Conservation (phyloP, 257 asterid species). For the Solanum appendiculatum region DNA sequence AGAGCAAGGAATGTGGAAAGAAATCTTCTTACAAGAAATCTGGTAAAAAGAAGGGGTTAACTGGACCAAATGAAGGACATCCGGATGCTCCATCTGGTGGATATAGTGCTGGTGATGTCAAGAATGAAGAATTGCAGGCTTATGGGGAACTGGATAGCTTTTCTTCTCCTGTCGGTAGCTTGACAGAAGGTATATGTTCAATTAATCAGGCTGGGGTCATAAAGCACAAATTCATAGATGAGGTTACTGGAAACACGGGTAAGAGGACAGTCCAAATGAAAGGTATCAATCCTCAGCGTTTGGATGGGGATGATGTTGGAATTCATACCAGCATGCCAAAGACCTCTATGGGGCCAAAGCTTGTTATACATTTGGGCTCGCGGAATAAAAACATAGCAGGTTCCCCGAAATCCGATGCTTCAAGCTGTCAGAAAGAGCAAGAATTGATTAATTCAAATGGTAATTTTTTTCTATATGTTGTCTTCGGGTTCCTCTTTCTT, state of each 20-base stretch:
- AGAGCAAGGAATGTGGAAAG: conserved; percentile 63
- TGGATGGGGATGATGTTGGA: conserved; percentile 30
- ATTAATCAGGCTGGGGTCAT: conserved; percentile 35
- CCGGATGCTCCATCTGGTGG: conserved; percentile 25
- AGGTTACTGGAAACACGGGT: conserved; percentile 32
- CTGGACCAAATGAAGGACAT: conserved; percentile 19
- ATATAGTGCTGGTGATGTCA: conserved; percentile 16
- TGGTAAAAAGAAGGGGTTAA: conserved; percentile 51
- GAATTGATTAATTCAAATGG: conserved; percentile 54
- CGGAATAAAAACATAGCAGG: conserved; percentile 43
- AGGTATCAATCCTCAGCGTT: conserved; percentile 35
- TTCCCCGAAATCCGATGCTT: conserved; percentile 55
- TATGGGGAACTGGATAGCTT: conserved; percentile 30
- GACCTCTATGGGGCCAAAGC: conserved; percentile 65
- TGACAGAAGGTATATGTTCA: conserved; percentile 33
- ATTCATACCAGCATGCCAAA: conserved; percentile 28
- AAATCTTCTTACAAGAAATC: conserved; percentile 56
- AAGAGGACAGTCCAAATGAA: conserved; percentile 56
- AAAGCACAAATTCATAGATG: conserved; percentile 47
- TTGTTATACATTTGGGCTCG: conserved; percentile 87
- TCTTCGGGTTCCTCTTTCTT: neutral
- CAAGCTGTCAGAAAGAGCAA: conserved; percentile 45
- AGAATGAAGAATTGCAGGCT: conserved; percentile 28
- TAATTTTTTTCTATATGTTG: conserved; percentile 3
- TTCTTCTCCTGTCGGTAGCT: conserved; percentile 54